These are phyloP conservation scores for Mycosphaerella arachidis DNA, from an alignment of 2,329 filamentous ascomycete species.

Conservation along the genomic window DNA sequence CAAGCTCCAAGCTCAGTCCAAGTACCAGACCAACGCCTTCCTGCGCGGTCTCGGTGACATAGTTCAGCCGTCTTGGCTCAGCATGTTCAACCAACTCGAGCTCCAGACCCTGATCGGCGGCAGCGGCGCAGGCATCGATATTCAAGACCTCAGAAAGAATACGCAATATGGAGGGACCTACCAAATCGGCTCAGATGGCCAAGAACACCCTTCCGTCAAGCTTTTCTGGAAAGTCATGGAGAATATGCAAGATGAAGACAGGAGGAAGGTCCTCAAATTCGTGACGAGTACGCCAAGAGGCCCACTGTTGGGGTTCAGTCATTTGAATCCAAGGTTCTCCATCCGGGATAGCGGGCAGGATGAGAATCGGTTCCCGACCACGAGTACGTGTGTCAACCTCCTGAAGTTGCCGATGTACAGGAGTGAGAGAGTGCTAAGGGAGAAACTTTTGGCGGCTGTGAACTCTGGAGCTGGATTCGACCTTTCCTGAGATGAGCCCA, in stretches of 20 bases:
- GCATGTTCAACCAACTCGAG: constrained; percentile 97
- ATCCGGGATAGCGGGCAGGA: constrained; percentile 80
- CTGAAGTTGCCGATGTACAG: constrained; percentile 84
- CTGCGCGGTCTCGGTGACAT: constrained; percentile 79
- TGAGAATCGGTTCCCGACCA: constrained; percentile 76
- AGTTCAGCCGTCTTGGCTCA: constrained; percentile 87
- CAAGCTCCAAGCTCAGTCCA: constrained; percentile 74
- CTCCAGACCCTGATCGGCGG: constrained; percentile 90
- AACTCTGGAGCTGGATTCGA: constrained; percentile 91
- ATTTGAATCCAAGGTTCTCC: constrained; percentile 79
- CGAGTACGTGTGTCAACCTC: constrained; percentile 93
- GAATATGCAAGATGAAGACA: constrained; percentile 67
- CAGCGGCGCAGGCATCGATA: constrained; percentile 72
- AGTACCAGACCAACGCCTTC: constrained; percentile 79
- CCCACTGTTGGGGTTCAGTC: constrained; percentile 81
- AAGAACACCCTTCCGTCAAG: constrained; percentile 79
- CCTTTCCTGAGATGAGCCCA: constrained; percentile 53
- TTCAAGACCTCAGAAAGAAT: constrained; percentile 77
- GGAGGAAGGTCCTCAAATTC: constrained; percentile 85
- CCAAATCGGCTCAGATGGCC: constrained; percentile 76
- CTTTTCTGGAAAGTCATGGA: constrained; percentile 91
- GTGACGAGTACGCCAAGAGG: constrained; percentile 90
- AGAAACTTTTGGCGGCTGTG: constrained; percentile 85
- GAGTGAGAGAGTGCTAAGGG: constrained; percentile 59
- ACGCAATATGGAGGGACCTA: constrained; percentile 88